Conservation (phyloP, 345 rosid genomes). For the Dovyalis caffra region DNA sequence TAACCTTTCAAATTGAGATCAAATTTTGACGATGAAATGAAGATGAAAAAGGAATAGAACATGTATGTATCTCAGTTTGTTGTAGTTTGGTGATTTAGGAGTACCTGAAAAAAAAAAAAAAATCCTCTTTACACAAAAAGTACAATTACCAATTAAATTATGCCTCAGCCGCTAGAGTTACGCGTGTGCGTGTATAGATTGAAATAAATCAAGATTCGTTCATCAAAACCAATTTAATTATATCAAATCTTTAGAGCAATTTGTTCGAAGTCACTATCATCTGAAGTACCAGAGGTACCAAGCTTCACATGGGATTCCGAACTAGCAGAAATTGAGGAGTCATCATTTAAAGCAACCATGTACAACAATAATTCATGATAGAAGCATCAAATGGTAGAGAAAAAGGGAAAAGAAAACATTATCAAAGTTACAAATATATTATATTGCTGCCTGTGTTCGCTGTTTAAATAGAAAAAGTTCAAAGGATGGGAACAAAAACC, state of each 20-base stretch:
- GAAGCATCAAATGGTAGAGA: neutral
- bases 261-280: neutral
- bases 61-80: too few relatives aligned
- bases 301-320: neutral
- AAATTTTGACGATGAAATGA: too few relatives aligned
- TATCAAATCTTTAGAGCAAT: too few relatives aligned
- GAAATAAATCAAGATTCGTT: too few relatives aligned
- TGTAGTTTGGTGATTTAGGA: too few relatives aligned
- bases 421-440: neutral
- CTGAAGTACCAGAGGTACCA: neutral
- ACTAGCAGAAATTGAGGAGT: neutral
- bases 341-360: neutral
- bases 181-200: too few relatives aligned
- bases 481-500: conserved; percentile 26
- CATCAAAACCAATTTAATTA: neutral
- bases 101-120: too few relatives aligned
- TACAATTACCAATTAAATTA: too few relatives aligned
- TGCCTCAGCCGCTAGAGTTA: too few relatives aligned
- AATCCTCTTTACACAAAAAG: too few relatives aligned
- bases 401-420: neutral
- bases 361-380: neutral
- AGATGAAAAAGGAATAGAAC: too few relatives aligned
- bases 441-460: neutral
- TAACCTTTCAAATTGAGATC: too few relatives aligned
- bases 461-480: conserved; percentile 20